Evolutionary conservation across 345 rosid genomes (phyloP), one percentile per base, ranked within the genome.

Genomic region (Eutrema japonicum): DNA sequence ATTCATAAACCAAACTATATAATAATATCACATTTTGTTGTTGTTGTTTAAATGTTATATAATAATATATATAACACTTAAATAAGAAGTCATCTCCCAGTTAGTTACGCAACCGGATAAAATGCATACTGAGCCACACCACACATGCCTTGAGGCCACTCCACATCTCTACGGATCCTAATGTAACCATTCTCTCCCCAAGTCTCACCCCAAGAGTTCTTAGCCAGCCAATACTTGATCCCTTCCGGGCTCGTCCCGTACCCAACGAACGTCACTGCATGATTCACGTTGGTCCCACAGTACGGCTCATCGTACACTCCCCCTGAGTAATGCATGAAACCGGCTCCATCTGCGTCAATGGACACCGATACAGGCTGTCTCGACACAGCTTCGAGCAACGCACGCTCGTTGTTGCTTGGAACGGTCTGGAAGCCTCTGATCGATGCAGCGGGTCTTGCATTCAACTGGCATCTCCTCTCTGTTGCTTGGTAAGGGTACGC

Each of bases 111-210:
- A 63, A 78, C 29, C 6, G 94, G 94, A 82, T 84, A 85, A 54
- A 79, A 80, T 43, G 87, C 68, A 45, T 48, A 52, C 74, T 62
- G 79, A 57, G 92, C 95, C 52, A 89, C 70, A 73, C 90, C 90
- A 53, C 92, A 87, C 26, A 68, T 73, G 26, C 90, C 90, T 42
- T 77, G 42, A 14, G 67, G 79, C 42, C 61, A 70, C 3, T 3
- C 51, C 16, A 66, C 78, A 75, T 67, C 84, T 65, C 95, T 83
- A 53, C 67, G 74, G 51, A 89, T 75, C 76, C 86, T 82, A 71
- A 84, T 73, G 66, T 83, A 87, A 26, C 95, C 92, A 16, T 61
- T 38, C 53, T 87, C 92, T 50, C 95, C 92, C 90, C 91, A 89
- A 3, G 51, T 66, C 46, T 45, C 41, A 3, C 87, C 88, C 89